Evolutionary conservation across 2,329 filamentous ascomycete species (phyloP).

Genomic region (Aspergillus sp.): DNA sequence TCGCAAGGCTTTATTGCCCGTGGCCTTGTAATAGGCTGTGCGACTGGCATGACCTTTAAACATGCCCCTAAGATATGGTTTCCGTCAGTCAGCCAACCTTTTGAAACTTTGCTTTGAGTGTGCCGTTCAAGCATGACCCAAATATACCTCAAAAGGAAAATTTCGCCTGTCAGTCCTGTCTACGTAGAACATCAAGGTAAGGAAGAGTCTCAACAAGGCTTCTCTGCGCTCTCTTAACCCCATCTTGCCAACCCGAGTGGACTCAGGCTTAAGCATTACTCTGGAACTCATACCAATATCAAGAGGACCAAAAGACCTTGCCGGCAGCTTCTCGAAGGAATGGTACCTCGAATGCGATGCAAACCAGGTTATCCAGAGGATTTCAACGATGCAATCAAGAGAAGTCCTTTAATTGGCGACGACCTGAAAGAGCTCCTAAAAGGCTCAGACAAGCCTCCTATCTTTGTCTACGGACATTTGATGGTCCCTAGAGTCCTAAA

Average conservation of each 20-base stretch:
- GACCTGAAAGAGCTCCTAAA: conserved; percentile 20
- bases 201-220: neutral
- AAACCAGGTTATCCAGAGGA: conserved; percentile 25
- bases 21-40: neutral
- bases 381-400: conserved; percentile 23
- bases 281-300: neutral
- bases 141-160: neutral
- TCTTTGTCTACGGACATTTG: conserved; percentile 30
- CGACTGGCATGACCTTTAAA: neutral
- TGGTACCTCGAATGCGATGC: conserved; percentile 20
- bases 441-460: conserved; percentile 16
- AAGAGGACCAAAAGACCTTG: neutral
- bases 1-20: conserved; percentile 3
- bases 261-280: neutral
- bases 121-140: neutral
- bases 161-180: neutral
- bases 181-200: neutral
- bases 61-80: neutral
- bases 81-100: neutral
- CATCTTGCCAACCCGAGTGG: neutral
- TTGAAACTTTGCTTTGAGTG: neutral
- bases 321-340: neutral
- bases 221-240: neutral
- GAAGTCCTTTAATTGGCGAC: conserved; percentile 22
- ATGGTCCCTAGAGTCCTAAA: conserved; percentile 34